Evolutionary conservation across 2,329 filamentous ascomycete genomes (phyloP).

Genomic region (Fusarium marasasianum): DNA sequence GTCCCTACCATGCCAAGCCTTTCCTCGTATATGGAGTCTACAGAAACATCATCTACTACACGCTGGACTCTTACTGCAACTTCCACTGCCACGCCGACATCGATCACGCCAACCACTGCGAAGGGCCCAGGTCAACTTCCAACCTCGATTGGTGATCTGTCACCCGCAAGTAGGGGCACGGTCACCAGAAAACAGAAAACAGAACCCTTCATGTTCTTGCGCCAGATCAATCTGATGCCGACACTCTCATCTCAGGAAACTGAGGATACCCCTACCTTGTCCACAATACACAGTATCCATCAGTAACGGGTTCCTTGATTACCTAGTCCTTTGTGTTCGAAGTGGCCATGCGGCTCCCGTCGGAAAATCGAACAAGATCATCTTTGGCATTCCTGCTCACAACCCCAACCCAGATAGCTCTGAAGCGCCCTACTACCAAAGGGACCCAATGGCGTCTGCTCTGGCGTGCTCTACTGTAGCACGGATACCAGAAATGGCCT

Average conservation of each 20-base stretch:
- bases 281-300: background rate
- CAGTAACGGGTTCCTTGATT: background rate
- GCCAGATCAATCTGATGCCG: background rate
- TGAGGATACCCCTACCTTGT: background rate
- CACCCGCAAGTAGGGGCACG: too few species aligned
- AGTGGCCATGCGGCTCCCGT: background rate
- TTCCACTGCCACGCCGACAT: background rate
- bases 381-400: background rate
- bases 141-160: background rate
- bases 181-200: background rate
- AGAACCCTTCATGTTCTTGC: background rate
- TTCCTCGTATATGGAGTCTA: fast-evolving
- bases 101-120: background rate
- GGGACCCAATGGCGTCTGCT: background rate
- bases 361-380: background rate
- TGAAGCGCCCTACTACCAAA: background rate
- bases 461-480: too few species aligned
- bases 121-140: background rate
- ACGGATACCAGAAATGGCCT: too few species aligned
- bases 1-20: background rate
- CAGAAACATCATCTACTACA: background rate
- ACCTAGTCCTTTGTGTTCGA: background rate
- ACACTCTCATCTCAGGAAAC: background rate
- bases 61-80: background rate
- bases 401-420: background rate